Percentiles rank a stretch among this genome's conserved stretches.
Conservation (phyloP, 441 rosid genomes). For the Lepidium campestre region DNA sequence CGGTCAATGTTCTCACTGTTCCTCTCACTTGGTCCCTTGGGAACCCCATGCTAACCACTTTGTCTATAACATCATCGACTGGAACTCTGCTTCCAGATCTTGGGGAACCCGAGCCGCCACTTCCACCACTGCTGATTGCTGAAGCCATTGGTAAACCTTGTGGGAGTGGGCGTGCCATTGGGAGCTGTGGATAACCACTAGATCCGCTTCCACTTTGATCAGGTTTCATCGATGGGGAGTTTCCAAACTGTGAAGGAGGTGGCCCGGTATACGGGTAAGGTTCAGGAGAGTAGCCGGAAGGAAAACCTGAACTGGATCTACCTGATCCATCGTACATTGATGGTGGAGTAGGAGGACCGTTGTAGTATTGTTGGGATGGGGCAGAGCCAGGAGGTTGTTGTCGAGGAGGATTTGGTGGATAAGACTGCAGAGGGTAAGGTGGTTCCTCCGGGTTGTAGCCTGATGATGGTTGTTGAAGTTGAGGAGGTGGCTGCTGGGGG, state of each 20-base stretch:
- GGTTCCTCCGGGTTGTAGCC: constrained; percentile 60
- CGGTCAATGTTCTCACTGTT: constrained; percentile 70
- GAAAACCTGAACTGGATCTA: constrained; percentile 52
- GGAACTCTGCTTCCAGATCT: constrained; percentile 75
- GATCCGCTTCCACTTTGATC: constrained; percentile 43
- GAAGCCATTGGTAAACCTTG: constrained; percentile 71
- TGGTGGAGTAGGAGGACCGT: constrained; percentile 46
- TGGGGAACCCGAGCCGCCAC: constrained; percentile 50
- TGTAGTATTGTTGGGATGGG: constrained; percentile 62
- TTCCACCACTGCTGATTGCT: constrained; percentile 36
- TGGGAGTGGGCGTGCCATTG: constrained; percentile 69
- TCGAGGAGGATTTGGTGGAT: constrained; percentile 44
- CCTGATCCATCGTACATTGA: constrained; percentile 57
- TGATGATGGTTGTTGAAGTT: constrained; percentile 45
- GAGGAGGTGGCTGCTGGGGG: constrained; percentile 48
- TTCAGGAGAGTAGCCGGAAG: constrained; percentile 60
- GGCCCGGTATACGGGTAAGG: constrained; percentile 51
- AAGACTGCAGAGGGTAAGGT: constrained; percentile 48
- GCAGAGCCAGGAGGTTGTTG: constrained; percentile 48
- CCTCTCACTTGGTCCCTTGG: constrained; percentile 84
- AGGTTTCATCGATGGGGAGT: constrained; percentile 44
- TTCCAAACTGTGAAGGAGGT: constrained; percentile 54
- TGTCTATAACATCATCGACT: constrained; percentile 75
- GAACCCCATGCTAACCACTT: constrained; percentile 79
- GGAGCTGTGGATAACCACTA: constrained; percentile 68